A percentile compares a stretch with the other conserved stretches of the same genome.
phyloP scores from a whole-genome alignment of 2,329 filamentous ascomycete genomes.

The Lachnellula cervina region DNA sequence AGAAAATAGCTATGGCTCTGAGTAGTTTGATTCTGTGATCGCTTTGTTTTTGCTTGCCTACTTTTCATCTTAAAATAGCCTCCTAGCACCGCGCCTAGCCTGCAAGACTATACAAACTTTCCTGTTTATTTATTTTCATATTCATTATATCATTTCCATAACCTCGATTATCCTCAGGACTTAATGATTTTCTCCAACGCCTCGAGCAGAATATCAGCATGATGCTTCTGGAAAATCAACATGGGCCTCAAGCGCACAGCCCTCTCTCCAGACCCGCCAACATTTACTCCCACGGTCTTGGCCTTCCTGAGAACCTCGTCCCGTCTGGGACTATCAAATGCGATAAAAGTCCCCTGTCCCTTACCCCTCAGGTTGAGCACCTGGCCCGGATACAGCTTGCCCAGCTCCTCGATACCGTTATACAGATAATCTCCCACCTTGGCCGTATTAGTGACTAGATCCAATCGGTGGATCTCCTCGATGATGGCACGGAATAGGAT shows the following conservation, averaged over 20 bases:
- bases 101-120: not conserved
- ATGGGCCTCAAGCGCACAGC: constrained; percentile 73
- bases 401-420: constrained; percentile 56
- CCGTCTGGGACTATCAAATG: constrained; percentile 67
- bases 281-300: constrained; percentile 69
- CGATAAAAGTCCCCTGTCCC: constrained; percentile 73
- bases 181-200: constrained; percentile 57
- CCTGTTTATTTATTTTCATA: too few relatives aligned
- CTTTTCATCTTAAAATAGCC: too few relatives aligned
- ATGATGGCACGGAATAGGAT: constrained; percentile 75
- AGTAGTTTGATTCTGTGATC: too few relatives aligned
- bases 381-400: constrained; percentile 61
- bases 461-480: constrained; percentile 64
- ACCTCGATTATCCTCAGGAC: constrained; percentile 13
- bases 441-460: constrained; percentile 62
- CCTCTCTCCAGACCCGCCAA: constrained; percentile 66
- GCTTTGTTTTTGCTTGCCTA: too few relatives aligned
- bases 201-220: constrained; percentile 80
- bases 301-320: constrained; percentile 66
- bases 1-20: too few relatives aligned
- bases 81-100: too few relatives aligned
- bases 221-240: constrained; percentile 82
- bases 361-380: constrained; percentile 72
- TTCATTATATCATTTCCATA: not conserved
- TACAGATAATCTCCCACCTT: constrained; percentile 63